Conservation (phyloP, 2,329 filamentous ascomycete genomes). For the Pyrenophora teres region DNA sequence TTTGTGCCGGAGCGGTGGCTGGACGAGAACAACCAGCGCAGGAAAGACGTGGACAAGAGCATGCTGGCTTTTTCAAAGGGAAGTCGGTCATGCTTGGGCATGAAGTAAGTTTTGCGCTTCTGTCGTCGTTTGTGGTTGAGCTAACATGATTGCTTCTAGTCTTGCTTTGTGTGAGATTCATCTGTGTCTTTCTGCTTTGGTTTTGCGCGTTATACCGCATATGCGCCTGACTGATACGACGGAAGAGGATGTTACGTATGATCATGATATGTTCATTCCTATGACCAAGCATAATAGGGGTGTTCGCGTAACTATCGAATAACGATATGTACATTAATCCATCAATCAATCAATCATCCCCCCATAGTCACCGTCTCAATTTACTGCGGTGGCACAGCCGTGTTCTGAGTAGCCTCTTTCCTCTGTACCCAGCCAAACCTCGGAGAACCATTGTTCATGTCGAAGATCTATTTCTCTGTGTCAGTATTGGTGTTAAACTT, state of each 20-base stretch:
- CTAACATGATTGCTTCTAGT: slow-evolving; percentile 7
- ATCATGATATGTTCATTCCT: slow-evolving; percentile 36
- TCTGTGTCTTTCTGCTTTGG: slow-evolving; percentile 26
- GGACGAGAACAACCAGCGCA: slow-evolving; percentile 29
- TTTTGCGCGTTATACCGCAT: slow-evolving; percentile 29
- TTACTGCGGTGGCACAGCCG: slow-evolving; percentile 17
- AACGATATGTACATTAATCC: neutral
- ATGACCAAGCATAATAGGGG: slow-evolving; percentile 32
- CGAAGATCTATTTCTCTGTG: slow-evolving; percentile 18
- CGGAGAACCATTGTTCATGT: slow-evolving; percentile 26
- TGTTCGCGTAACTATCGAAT: slow-evolving; percentile 25
- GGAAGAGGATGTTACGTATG: slow-evolving; percentile 27
- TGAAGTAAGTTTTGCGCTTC: slow-evolving; percentile 33
- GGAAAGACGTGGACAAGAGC: slow-evolving; percentile 32
- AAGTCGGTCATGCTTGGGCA: slow-evolving; percentile 38
- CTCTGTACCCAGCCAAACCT: slow-evolving; percentile 30
- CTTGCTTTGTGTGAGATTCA: slow-evolving; percentile 32
- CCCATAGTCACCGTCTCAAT: neutral
- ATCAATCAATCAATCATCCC: too few relatives aligned
- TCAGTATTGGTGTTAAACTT: neutral
- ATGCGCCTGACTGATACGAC: slow-evolving; percentile 31
- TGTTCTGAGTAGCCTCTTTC: slow-evolving; percentile 27
- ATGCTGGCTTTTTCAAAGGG: slow-evolving; percentile 42
- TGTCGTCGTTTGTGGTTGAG: neutral
- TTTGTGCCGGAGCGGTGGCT: slow-evolving; percentile 42